These are phyloP conservation scores for Paraphysoderma sedebokerense DNA, from an alignment of 371 early-diverging fungal species.

Conservation along the genomic window DNA sequence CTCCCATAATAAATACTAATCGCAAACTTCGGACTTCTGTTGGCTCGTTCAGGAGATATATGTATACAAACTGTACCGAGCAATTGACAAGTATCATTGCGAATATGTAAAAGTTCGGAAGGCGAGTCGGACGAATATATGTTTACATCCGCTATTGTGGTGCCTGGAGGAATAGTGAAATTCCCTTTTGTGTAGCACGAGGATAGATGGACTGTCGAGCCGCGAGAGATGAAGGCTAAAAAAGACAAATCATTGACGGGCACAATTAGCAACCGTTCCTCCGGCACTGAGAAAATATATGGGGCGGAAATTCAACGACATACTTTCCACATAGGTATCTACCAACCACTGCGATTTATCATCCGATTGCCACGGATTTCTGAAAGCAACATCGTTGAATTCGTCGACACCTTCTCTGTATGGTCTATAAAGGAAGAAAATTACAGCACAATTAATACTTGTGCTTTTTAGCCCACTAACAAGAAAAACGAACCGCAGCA, in stretches of 20 bases:
- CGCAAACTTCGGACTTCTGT: too few species aligned
- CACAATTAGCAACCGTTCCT: too few species aligned
- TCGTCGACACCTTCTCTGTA: background rate
- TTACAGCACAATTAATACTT: too few species aligned
- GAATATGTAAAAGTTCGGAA: background rate
- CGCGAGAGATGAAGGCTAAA: background rate
- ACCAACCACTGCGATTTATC: background rate
- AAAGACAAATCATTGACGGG: too few species aligned
- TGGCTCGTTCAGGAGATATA: too few species aligned
- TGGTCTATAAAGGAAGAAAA: too few species aligned
- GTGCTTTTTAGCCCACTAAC: too few species aligned
- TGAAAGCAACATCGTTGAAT: background rate
- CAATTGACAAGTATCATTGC: background rate
- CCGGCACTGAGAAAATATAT: too few species aligned
- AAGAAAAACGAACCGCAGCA: background rate
- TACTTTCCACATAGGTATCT: background rate
- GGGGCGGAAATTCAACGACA: too few species aligned
- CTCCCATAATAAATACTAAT: too few species aligned
- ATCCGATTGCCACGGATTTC: background rate
- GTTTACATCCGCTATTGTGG: background rate
- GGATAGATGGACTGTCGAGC: background rate
- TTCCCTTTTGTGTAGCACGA: background rate
- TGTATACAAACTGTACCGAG: too few species aligned
- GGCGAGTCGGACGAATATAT: background rate
- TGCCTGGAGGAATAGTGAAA: background rate